These are phyloP conservation scores for Ploettnerulaceae sp. DNA, from an alignment of 2,329 filamentous ascomycete genomes.

Conservation along the genomic window DNA sequence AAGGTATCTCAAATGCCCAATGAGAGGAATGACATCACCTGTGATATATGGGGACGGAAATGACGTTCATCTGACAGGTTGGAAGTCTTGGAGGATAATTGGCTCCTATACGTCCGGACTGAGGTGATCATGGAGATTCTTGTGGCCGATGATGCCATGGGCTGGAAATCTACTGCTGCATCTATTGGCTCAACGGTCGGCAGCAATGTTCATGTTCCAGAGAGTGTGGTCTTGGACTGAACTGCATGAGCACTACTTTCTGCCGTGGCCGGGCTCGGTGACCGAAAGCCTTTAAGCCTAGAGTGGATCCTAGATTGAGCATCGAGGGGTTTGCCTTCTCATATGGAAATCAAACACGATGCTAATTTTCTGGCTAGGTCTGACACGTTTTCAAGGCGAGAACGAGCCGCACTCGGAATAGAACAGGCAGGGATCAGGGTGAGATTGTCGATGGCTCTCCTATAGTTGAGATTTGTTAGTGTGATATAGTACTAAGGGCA, in stretches of 20 bases:
- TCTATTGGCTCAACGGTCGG: too few species aligned
- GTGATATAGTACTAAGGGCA: constrained; percentile 5
- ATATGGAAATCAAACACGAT: neutral
- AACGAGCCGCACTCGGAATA: constrained; percentile 8
- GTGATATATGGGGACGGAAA: too few species aligned
- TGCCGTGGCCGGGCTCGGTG: constrained; percentile 2
- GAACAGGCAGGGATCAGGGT: constrained; percentile 3
- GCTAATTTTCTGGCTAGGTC: neutral
- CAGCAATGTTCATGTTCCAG: neutral
- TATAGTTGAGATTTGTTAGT: neutral
- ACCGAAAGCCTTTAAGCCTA: constrained; percentile 8
- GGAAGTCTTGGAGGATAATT: too few species aligned
- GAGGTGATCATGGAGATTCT: too few species aligned
- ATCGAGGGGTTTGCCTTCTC: neutral
- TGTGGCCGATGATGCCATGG: neutral
- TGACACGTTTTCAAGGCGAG: neutral
- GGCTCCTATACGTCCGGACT: too few species aligned
- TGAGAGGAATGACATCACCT: too few species aligned
- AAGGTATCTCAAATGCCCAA: too few species aligned
- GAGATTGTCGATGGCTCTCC: neutral
- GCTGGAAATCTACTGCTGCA: too few species aligned
- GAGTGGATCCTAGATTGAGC: neutral
- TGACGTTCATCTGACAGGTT: too few species aligned
- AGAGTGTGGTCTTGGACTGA: constrained; percentile 1
- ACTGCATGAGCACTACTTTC: neutral